Evolutionary conservation across 2,329 filamentous ascomycete species (phyloP), one percentile per base, ranked within the genome.

Genomic region (Nemania diffusa): DNA sequence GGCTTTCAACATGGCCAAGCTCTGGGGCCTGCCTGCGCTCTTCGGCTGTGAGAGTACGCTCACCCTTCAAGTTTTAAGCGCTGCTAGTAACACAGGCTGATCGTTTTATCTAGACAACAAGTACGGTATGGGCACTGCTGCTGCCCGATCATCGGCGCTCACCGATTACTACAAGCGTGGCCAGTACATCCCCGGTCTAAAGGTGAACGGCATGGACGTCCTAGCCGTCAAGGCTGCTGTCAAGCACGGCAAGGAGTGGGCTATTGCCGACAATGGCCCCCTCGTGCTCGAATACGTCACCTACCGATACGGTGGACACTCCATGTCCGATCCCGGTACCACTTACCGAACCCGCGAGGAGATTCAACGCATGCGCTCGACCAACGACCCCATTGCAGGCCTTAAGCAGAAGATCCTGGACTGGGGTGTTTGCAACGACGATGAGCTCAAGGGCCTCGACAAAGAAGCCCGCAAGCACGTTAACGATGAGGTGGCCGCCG

Each of bases 81-180:
- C 24, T 40, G 22, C 29, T 24, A 20, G 56, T 50, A 62, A 52
- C 29, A 46, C 48, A 24, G 69, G 50, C 77, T 81, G 72, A 81
- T 71, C 5, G 8, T 58, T 17, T 40, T 52, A 37, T 32, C 20
- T 63, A 97, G 94, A 99, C 90, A 99, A 99, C 92, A 99, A 99
- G 85, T 99, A 99, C 82, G 96, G 96, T 82, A 99, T 99, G 96
- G 96, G 96, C 84, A 99, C 96, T 71, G 92, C 96, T 69, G 95
- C 96, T 74, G 91, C 91, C 83, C 94, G 96, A 78, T 94, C 96
- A 69, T 95, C 96, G 68, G 96, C 96, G 76, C 85, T 97, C 80
- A 98, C 96, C 81, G 96, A 99, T 83, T 99, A 99, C 91, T 98
- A 99, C 90, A 98, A 98, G 91, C 95, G 96, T 84, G 96, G 96